phyloP scores from a whole-genome alignment of 2,329 filamentous ascomycete genomes.

The Graphilbum ipis-grandicollis region DNA sequence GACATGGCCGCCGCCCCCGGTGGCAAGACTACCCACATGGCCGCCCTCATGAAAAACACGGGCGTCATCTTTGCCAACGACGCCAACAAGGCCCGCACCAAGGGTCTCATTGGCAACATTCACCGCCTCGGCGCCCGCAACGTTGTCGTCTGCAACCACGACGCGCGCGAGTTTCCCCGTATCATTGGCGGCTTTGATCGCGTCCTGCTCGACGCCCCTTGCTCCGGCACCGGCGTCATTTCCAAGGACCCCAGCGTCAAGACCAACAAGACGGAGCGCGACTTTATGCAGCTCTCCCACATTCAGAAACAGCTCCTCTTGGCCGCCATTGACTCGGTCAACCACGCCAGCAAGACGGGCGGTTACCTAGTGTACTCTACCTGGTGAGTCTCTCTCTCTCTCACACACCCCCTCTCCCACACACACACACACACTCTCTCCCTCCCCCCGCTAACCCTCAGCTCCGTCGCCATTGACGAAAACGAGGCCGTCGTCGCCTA shows the following conservation, averaged over 20 bases:
- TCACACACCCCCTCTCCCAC: background rate
- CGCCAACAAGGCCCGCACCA: constrained; percentile 79
- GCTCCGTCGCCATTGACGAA: constrained; percentile 10
- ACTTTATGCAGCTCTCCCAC: constrained; percentile 87
- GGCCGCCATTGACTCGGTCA: constrained; percentile 84
- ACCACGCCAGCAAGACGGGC: constrained; percentile 87
- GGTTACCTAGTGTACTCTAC: constrained; percentile 96
- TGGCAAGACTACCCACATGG: constrained; percentile 90
- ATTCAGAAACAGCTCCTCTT: constrained; percentile 88
- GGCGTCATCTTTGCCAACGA: constrained; percentile 94
- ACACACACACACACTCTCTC: background rate
- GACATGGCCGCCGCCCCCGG: constrained; percentile 92
- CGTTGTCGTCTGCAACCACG: constrained; percentile 88
- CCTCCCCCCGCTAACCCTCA: background rate
- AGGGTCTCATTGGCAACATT: constrained; percentile 95
- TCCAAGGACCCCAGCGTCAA: constrained; percentile 94
- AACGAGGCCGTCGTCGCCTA: constrained; percentile 92
- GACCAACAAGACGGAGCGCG: constrained; percentile 92
- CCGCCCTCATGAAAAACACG: constrained; percentile 96
- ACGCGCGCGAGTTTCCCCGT: constrained; percentile 82
- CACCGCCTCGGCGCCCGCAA: constrained; percentile 89
- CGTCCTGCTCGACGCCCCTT: constrained; percentile 85
- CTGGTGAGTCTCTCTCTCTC: constrained; percentile 27
- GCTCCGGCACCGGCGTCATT: constrained; percentile 93
- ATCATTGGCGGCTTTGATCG: constrained; percentile 94